Base-by-base conservation (phyloP, 75 land plant species). In the Pinus taeda region DNA sequence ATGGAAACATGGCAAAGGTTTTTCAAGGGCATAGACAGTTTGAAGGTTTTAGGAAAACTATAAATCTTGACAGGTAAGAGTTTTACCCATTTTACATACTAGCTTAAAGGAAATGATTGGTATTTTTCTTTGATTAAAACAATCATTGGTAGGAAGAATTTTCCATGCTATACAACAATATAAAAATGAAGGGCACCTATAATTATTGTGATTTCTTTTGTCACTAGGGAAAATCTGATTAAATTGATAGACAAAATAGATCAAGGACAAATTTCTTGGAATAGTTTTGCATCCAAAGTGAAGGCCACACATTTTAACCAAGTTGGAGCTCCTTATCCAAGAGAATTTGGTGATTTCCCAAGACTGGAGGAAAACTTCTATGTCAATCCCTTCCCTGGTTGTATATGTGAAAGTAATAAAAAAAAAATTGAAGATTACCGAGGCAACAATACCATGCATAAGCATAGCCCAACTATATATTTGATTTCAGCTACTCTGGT, bases 1-100 rank as follows among this genome's bases (percentile, higher is more conserved):
- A 97, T 82, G 99, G 99, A 3, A 94, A 97, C 78, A 94, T 94
- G 99, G 99, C 95, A 7, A 97, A 91, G 75, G 98, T 98, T 22
- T 92, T 95, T 15, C 95, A 91, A 76, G 98, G 99, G 2, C 99
- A 97, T 42, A 80, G 99, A 53, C 82, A 75, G 29, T 97, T 87
- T 78, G 92, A 95, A 80, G 99, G 95, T 45, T 92, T 92, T 49
- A 80, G 79, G 21, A 94, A 84, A 81, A 94, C 99, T 1, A 86
- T 97, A 55, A 91, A 77, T 75, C 99, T 98, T 39, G 90, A 97
- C 85, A 97, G 90, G 99, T 96, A 71, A 33, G 73, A 26, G 4
- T 61, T 53, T 67, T 15, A 11, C 4, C 15, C 8, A 61, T 53
- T 21, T 30, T 57, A 49, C 18, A n/a, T 57, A 49, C 24, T 12